Base-by-base conservation (phyloP, 768 basidiomycete genomes). In the Daedalea quercina region DNA sequence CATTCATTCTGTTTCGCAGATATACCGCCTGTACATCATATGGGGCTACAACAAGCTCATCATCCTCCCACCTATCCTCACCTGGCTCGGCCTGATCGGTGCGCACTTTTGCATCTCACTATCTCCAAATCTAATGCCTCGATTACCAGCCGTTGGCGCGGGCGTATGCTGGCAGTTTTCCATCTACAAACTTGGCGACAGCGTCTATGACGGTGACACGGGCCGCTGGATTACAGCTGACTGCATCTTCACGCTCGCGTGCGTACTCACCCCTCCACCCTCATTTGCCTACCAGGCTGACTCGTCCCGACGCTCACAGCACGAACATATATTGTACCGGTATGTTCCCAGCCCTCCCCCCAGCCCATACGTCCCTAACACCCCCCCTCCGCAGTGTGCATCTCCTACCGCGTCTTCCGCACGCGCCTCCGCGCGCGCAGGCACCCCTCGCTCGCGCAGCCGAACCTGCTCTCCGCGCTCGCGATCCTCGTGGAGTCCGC, bases 401-500 rank as follows among this genome's bases (percentile, higher is more conserved):
- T 49, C 24, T 49, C 48, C 13, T 49, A 33, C 19, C n/a, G 34
- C n/a, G 48, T 49, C n/a, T 49, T 25, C 28, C 48, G 48, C 48
- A 49, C 34, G 33, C 33, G 34, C 20, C 6, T 40, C 20, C 48
- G 48, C 13, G 22, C 48, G 48, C 33, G 34, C 34, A 31, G 28
- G 6, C 28, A 31, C 11, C 13, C 34, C 20, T 40, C n/a, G 48
- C 7, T 15, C 48, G 48, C 33, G 19, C 15, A 6, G 15, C 15
- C 37, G 7, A 15, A 20, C 34, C 20, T 40, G 3, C 20, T 19
- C 31, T 25, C 28, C 11, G 48, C 48, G 11, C 34, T 49, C 13
- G 48, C 48, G 20, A 49, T 49, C 33, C 33, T 49, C 9, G 48
- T 49, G 3, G 48, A 49, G 24, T 35, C 31, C 35, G 48, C 48